A percentile compares a stretch with the other conserved stretches of the same genome.
Evolutionary conservation across 441 rosid genomes (phyloP).

Genomic region (Kokia cookei): DNA sequence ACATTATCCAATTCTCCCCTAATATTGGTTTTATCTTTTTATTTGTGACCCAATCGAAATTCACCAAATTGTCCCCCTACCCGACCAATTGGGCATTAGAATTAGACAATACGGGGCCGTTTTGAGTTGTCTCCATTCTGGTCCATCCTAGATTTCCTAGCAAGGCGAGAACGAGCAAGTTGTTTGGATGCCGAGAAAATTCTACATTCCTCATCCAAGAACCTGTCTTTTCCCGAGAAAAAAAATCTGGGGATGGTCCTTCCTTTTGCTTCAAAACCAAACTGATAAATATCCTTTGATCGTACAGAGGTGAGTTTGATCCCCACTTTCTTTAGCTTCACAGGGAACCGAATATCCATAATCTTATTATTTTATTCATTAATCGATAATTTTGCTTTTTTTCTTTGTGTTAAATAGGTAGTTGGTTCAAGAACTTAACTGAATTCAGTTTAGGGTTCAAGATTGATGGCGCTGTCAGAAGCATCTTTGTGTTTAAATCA

Average conservation of each 20-base stretch:
- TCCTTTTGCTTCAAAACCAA: neutral
- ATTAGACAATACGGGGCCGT: neutral
- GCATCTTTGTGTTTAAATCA: constrained; percentile 27
- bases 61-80: neutral
- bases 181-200: constrained; percentile 1
- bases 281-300: neutral
- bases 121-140: neutral
- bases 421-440: constrained; percentile 3
- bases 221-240: neutral
- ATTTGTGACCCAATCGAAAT: neutral
- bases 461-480: constrained; percentile 40
- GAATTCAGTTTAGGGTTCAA: neutral
- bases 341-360: too few species aligned
- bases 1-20: neutral
- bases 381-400: neutral
- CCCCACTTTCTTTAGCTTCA: neutral
- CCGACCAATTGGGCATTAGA: neutral
- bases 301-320: neutral
- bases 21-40: neutral
- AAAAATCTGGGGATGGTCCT: neutral
- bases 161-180: neutral
- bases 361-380: neutral
- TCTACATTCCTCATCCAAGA: neutral
- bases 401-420: neutral
- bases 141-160: neutral